Conservation (phyloP, 2,329 filamentous ascomycete species). For the Scedosporium apiospermum region DNA sequence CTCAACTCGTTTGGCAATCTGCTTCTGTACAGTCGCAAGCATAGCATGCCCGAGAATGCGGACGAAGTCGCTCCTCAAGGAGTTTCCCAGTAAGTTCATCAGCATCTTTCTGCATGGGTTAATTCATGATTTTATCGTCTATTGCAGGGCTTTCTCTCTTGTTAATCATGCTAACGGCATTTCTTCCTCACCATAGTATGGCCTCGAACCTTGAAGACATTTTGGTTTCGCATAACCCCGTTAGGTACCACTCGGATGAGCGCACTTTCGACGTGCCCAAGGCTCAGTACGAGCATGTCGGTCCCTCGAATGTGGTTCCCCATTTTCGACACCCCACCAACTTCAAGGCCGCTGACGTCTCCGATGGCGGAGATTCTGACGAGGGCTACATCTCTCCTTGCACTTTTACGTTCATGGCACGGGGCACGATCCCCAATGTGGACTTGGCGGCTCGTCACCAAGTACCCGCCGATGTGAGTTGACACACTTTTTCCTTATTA, state of each 20-base stretch:
- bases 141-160: neutral
- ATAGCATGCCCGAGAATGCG: neutral
- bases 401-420: slow-evolving; percentile 28
- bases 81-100: neutral
- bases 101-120: neutral
- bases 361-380: slow-evolving; percentile 26
- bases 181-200: neutral
- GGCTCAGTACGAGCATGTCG: neutral
- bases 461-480: no score
- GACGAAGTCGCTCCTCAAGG: neutral
- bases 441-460: no score
- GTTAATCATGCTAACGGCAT: no score
- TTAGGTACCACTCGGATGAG: neutral
- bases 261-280: neutral
- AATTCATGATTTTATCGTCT: no score
- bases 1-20: neutral
- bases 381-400: slow-evolving; percentile 28
- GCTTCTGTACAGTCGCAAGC: neutral
- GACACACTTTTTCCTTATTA: no score
- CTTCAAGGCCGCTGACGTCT: slow-evolving; percentile 18
- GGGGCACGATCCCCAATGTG: slow-evolving; percentile 14
- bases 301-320: neutral
- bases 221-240: neutral
- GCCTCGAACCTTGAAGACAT: neutral
- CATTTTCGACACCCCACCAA: neutral